A percentile compares a stretch with the other conserved stretches of the same genome.
phyloP scores from a whole-genome alignment of 768 basidiomycete species.

The Arthromyces matolae region DNA sequence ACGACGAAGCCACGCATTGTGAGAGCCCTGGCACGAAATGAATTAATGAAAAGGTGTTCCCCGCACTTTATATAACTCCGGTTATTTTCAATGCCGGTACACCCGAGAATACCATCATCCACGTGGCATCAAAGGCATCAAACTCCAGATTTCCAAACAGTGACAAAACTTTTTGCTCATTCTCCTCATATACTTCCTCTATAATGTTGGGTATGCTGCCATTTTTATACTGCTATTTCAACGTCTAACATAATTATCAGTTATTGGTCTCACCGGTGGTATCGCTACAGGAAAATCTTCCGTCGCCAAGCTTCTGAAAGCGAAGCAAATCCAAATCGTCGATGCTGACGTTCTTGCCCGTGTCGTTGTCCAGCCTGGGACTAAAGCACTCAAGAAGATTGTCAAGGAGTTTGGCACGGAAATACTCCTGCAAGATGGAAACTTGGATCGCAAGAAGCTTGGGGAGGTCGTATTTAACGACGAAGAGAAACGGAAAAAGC shows the following conservation, averaged over 20 bases:
- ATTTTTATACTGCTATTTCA: not conserved
- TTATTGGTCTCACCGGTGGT: constrained; percentile 93
- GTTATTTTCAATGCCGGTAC: not conserved
- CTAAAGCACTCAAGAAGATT: constrained; percentile 66
- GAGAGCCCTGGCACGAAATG: not conserved
- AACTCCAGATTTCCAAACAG: not conserved
- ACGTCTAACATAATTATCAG: constrained; percentile 36
- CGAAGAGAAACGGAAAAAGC: constrained; percentile 57
- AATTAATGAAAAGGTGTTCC: too few species aligned
- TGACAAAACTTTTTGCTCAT: not conserved
- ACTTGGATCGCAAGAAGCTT: constrained; percentile 78
- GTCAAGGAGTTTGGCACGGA: constrained; percentile 65
- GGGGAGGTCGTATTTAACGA: constrained; percentile 85
- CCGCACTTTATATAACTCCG: not conserved
- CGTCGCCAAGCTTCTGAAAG: constrained; percentile 70
- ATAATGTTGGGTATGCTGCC: constrained; percentile 10
- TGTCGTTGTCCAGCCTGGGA: constrained; percentile 80
- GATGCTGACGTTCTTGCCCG: constrained; percentile 92
- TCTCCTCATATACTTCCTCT: not conserved
- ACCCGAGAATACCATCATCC: not conserved
- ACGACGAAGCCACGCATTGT: constrained; percentile 80
- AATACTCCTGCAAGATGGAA: constrained; percentile 64
- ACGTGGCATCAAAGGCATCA: not conserved
- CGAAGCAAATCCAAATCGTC: constrained; percentile 72
- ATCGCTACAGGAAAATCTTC: constrained; percentile 97